phyloP scores from a whole-genome alignment of 306 rosid genomes.

The Quercus engelmannii region DNA sequence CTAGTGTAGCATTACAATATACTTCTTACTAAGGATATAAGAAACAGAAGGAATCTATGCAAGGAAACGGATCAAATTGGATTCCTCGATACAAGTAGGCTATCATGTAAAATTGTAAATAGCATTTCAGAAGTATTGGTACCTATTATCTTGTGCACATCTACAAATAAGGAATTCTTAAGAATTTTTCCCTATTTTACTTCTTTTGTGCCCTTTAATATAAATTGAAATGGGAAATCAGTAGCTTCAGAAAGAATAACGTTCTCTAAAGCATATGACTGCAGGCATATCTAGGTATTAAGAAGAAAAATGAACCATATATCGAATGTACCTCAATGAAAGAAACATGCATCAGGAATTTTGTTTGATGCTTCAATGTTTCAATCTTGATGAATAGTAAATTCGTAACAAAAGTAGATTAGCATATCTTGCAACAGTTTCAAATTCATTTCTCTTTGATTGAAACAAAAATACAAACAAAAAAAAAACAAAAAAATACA shows the following conservation, averaged over 20 bases:
- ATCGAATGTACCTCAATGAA: slow-evolving; percentile 59
- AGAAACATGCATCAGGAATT: slow-evolving; percentile 76
- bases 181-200: background rate
- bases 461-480: too few relatives aligned
- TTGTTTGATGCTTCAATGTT: slow-evolving; percentile 56
- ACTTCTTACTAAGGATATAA: background rate
- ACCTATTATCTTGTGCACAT: background rate
- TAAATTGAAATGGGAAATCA: background rate
- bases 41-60: slow-evolving; percentile 1
- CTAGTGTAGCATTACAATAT: slow-evolving; percentile 20
- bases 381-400: slow-evolving; percentile 66
- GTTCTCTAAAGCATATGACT: background rate
- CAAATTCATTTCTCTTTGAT: too few relatives aligned
- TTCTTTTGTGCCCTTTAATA: background rate
- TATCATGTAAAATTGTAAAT: background rate
- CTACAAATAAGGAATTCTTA: background rate
- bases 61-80: slow-evolving; percentile 4
- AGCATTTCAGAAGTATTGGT: slow-evolving; percentile 1
- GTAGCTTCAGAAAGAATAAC: slow-evolving; percentile 1
- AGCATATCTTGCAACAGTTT: too few relatives aligned
- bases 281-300: background rate
- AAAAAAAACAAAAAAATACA: too few relatives aligned
- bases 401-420: slow-evolving; percentile 38
- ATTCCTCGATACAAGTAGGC: background rate
- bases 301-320: background rate